Conservation (phyloP, 768 basidiomycete genomes). For the Pisolithus sp. region DNA sequence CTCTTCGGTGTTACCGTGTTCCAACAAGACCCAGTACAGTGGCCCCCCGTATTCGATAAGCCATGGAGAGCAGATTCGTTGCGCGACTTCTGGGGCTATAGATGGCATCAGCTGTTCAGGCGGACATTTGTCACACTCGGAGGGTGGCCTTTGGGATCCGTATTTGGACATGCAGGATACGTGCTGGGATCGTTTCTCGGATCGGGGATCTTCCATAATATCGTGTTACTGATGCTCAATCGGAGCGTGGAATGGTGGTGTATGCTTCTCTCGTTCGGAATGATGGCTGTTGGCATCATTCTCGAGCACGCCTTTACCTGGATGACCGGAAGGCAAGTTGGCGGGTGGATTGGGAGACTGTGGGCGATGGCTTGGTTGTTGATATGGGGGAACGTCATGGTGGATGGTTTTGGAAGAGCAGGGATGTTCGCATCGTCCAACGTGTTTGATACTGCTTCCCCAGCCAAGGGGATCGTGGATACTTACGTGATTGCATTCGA, state of each 20-base stretch:
- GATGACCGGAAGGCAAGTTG: constrained; percentile 34
- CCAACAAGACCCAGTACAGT: constrained; percentile 37
- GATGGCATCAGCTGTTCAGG: constrained; percentile 61
- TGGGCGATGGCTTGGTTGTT: constrained; percentile 48
- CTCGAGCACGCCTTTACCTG: constrained; percentile 29
- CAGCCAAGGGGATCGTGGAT: not conserved
- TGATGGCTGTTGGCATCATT: constrained; percentile 44
- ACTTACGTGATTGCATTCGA: not conserved
- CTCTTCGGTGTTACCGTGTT: constrained; percentile 41
- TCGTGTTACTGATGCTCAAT: constrained; percentile 50
- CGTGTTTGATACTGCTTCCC: not conserved
- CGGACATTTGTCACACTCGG: constrained; percentile 45
- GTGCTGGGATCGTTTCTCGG: constrained; percentile 48
- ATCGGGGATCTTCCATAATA: constrained; percentile 49
- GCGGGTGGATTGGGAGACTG: constrained; percentile 37
- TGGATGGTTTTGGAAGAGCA: constrained; percentile 28
- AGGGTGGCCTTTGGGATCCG: constrained; percentile 30
- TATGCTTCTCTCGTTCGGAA: constrained; percentile 44
- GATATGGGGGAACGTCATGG: constrained; percentile 39
- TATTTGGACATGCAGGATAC: constrained; percentile 40
- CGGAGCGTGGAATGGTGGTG: constrained; percentile 37
- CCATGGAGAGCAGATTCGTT: constrained; percentile 50
- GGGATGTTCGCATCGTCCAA: not conserved
- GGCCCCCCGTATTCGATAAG: constrained; percentile 49
- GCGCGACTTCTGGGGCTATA: constrained; percentile 49